These are phyloP conservation scores for Pythium guiyangense DNA, from an alignment of 352 stramenopile species.

Conservation along the genomic window DNA sequence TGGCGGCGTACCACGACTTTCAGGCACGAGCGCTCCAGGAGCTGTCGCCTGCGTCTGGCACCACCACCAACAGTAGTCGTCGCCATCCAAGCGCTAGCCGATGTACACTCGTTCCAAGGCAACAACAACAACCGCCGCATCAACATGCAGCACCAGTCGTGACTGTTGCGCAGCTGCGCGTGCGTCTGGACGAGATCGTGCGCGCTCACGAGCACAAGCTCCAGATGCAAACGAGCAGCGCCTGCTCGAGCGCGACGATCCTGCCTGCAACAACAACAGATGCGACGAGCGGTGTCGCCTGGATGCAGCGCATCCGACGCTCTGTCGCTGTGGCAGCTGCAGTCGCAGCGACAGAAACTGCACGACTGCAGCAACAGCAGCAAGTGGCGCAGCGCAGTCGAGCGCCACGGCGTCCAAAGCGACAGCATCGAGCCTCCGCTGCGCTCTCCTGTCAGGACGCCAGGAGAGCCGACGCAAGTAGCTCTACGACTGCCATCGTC, in stretches of 20 bases:
- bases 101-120: no score
- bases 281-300: neutral
- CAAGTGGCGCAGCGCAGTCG: neutral
- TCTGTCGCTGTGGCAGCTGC: neutral
- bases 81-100: no score
- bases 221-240: neutral
- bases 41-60: neutral
- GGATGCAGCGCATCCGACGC: conserved; percentile 1
- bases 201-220: neutral
- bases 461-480: no score
- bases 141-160: neutral
- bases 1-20: neutral
- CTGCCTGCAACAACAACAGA: neutral
- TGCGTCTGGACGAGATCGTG: neutral
- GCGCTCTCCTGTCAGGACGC: neutral
- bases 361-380: no score
- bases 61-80: neutral
- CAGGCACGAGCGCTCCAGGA: neutral
- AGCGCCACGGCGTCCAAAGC: neutral
- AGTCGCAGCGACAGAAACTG: no score
- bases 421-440: neutral
- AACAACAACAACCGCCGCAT: neutral
- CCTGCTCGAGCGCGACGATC: neutral
- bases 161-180: neutral
- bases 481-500: no score